These are phyloP conservation scores for Trichoderma sp. DNA, from an alignment of 2,329 filamentous ascomycete genomes.

Conservation along the genomic window DNA sequence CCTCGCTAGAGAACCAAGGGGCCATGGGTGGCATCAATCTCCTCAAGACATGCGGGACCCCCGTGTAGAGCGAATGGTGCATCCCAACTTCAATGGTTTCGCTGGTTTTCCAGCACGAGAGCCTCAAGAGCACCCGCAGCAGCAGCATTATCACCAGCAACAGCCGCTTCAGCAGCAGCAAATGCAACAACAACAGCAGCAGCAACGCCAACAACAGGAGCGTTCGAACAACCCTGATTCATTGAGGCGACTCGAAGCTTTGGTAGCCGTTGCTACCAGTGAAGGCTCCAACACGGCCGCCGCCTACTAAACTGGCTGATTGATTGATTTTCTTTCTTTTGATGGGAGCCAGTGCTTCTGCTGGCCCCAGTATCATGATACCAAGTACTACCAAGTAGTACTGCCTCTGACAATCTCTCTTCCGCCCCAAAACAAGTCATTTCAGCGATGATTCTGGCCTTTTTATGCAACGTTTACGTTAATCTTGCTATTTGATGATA, in stretches of 20 bases:
- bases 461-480: not conserved
- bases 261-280: constrained; percentile 48
- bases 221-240: constrained; percentile 35
- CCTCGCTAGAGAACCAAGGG: constrained; percentile 59
- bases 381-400: not conserved
- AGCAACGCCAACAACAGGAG: constrained; percentile 28
- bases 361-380: not conserved
- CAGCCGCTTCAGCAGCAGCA: not conserved
- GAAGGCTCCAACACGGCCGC: constrained; percentile 46
- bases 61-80: constrained; percentile 58
- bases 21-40: constrained; percentile 61
- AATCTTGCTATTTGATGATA: not conserved
- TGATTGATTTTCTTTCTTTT: not conserved
- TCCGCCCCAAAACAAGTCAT: not conserved
- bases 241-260: constrained; percentile 43
- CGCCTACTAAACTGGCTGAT: constrained; percentile 36
- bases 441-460: not conserved
- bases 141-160: constrained; percentile 2
- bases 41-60: constrained; percentile 39
- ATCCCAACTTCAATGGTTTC: constrained; percentile 57
- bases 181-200: constrained; percentile 25
- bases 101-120: constrained; percentile 50
- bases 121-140: constrained; percentile 26
- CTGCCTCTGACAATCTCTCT: not conserved
- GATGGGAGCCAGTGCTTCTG: not conserved